Conservation (phyloP, 2,329 filamentous ascomycete species). For the Didymosphaeria variabile region DNA sequence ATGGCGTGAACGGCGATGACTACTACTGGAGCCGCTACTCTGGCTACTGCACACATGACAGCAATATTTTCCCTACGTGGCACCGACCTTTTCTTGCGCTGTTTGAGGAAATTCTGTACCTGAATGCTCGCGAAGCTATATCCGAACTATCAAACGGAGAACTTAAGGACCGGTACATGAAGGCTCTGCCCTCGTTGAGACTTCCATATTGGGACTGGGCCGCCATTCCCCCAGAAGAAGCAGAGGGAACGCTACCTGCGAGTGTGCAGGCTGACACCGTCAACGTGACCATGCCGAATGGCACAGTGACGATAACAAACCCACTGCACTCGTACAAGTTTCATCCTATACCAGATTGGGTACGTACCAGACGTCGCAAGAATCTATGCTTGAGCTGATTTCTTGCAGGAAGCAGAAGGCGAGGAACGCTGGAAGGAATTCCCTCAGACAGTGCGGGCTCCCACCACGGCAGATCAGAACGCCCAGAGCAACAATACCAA, state of each 20-base stretch:
- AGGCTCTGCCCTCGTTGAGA: conserved; percentile 49
- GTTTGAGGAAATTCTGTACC: conserved; percentile 59
- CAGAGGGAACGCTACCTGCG: conserved; percentile 46
- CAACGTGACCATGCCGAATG: conserved; percentile 39
- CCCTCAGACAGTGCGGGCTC: conserved; percentile 54
- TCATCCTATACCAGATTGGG: conserved; percentile 56
- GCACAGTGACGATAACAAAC: conserved; percentile 48
- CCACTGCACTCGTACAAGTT: conserved; percentile 55
- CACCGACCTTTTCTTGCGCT: conserved; percentile 79
- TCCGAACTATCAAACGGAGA: conserved; percentile 50
- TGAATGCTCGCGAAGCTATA: conserved; percentile 49
- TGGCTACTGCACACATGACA: conserved; percentile 81
- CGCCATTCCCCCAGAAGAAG: conserved; percentile 42
- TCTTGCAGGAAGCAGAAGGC: conserved; percentile 14
- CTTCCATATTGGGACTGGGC: conserved; percentile 60
- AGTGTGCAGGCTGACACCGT: conserved; percentile 48
- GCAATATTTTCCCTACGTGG: conserved; percentile 81
- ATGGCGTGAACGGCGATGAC: conserved; percentile 56
- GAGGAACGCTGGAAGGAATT: conserved; percentile 24
- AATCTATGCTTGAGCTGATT: neutral
- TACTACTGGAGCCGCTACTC: conserved; percentile 58
- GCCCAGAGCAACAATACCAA: conserved; percentile 34
- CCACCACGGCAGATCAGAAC: conserved; percentile 24
- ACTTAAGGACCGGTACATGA: conserved; percentile 47
- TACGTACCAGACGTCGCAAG: neutral